Evolutionary conservation across 768 basidiomycete genomes (phyloP).

Genomic region (Arthromyces matolae): DNA sequence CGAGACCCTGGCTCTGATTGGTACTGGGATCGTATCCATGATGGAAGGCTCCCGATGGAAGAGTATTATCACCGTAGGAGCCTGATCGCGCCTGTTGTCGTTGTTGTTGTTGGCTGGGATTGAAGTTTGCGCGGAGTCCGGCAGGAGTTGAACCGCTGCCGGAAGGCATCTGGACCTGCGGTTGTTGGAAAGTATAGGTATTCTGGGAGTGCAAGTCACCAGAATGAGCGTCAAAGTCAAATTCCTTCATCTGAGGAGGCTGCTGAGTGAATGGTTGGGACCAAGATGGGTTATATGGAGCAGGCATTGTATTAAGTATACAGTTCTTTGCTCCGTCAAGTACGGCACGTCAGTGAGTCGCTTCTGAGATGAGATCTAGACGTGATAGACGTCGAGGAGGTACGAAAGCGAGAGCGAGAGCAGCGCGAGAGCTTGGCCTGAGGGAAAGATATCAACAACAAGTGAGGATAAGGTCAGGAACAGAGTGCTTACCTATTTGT

Average conservation of each 20-base stretch:
- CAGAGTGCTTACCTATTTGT: too few species aligned
- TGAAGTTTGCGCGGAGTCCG: constrained; percentile 10
- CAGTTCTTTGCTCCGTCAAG: constrained; percentile 15
- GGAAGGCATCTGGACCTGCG: constrained; percentile 12
- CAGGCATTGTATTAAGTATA: constrained; percentile 8
- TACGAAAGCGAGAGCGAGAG: neutral
- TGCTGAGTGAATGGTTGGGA: constrained; percentile 14
- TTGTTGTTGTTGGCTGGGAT: constrained; percentile 3
- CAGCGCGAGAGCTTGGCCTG: neutral
- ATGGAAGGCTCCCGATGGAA: too few species aligned
- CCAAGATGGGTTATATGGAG: constrained; percentile 17
- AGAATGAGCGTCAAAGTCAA: constrained; percentile 10
- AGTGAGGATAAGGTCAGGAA: neutral
- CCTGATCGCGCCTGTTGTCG: constrained; percentile 6
- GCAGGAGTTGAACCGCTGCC: constrained; percentile 4
- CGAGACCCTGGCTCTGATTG: constrained; percentile 8
- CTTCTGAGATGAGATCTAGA: constrained; percentile 8
- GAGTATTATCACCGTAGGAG: constrained; percentile 7
- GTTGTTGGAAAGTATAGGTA: constrained; percentile 12
- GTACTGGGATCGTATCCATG: constrained; percentile 6
- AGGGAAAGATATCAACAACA: neutral
- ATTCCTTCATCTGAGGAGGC: constrained; percentile 14
- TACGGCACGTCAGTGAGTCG: constrained; percentile 9
- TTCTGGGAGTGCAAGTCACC: constrained; percentile 10
- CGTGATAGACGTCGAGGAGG: neutral